These are phyloP conservation scores for Annona cherimola DNA, from an alignment of 164 flowering plant species.

Conservation along the genomic window DNA sequence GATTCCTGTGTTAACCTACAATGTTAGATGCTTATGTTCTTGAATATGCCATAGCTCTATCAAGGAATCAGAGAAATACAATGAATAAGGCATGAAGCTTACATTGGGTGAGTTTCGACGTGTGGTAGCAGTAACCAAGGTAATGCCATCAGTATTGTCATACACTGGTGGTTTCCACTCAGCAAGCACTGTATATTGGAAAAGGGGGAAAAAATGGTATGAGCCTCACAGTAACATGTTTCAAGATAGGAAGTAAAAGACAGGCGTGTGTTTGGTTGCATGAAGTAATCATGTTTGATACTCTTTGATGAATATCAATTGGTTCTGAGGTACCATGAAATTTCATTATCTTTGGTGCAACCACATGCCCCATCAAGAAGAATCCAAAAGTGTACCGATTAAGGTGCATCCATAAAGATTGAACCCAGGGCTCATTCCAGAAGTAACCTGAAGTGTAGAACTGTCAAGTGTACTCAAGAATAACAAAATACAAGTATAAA, in stretches of 20 bases:
- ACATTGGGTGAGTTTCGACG: conserved; percentile 98
- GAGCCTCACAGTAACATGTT: too few species aligned
- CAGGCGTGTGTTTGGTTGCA: neutral
- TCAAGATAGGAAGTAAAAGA: neutral
- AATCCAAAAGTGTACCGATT: conserved; percentile 47
- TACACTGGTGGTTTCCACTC: conserved; percentile 99
- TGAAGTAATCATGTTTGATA: too few species aligned
- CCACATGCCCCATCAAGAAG: neutral
- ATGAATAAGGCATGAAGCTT: conserved; percentile 19
- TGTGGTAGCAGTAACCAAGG: conserved; percentile 89
- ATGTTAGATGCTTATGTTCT: neutral
- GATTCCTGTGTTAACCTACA: neutral
- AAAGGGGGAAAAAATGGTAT: neutral
- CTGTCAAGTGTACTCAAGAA: neutral
- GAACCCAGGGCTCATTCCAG: conserved; percentile 97
- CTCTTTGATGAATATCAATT: too few species aligned
- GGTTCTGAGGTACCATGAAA: neutral
- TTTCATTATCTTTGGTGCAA: neutral
- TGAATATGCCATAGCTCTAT: neutral
- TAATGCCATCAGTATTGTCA: conserved; percentile 72
- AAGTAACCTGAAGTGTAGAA: conserved; percentile 60
- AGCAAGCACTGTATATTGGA: conserved; percentile 64
- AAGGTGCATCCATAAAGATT: conserved; percentile 96
- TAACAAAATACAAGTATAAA: neutral
- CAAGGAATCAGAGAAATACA: neutral